These are phyloP conservation scores for Rhytidiadelphus loreus DNA, from an alignment of 225 moss, liverwort and hornwort genomes.

Conservation along the genomic window DNA sequence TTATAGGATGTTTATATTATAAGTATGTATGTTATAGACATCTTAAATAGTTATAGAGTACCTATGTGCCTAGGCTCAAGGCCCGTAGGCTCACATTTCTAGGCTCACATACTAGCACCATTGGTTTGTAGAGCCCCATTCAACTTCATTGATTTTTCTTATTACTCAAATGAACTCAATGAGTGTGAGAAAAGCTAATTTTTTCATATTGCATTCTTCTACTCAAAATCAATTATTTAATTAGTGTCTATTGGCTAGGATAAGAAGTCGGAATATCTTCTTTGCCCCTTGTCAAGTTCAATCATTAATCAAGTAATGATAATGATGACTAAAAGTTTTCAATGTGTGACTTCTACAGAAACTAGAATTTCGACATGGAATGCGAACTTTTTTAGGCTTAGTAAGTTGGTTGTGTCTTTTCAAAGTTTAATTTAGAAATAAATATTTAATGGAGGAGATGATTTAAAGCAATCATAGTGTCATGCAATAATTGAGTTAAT, in stretches of 20 bases:
- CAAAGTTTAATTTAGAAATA: background rate
- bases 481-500: background rate
- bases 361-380: background rate
- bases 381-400: fast-evolving
- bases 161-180: background rate
- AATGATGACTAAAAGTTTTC: fast-evolving
- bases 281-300: background rate
- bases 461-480: background rate
- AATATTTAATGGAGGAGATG: background rate
- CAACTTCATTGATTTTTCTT: background rate
- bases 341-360: background rate
- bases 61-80: too few species aligned
- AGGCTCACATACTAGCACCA: too few species aligned
- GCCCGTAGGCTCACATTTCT: too few species aligned
- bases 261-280: background rate
- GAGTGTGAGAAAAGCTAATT: background rate
- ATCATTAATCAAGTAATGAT: background rate
- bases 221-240: background rate
- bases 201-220: background rate
- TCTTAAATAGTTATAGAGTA: too few species aligned
- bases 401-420: too few species aligned
- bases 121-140: too few species aligned
- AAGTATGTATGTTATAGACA: too few species aligned
- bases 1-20: too few species aligned
- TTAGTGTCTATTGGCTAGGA: background rate